Percentiles rank a stretch among this genome's conserved stretches.
Conservation (phyloP, 208 protist genomes). For the Trypanosoma vivax region DNA sequence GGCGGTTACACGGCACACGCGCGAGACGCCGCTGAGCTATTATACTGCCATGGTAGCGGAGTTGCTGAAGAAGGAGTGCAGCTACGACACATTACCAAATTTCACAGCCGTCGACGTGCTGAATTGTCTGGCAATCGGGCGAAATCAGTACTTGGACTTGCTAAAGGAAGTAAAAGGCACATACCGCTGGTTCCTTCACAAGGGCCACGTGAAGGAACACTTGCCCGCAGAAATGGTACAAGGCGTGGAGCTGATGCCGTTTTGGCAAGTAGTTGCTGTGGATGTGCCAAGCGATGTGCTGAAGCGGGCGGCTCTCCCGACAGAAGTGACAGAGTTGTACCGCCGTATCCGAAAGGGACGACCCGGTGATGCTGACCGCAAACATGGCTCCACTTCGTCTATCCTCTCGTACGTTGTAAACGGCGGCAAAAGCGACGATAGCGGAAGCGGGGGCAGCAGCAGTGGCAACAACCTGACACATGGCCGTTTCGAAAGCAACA, state of each 20-base stretch:
- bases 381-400: neutral
- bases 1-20: conserved; percentile 53
- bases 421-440: conserved; percentile 10
- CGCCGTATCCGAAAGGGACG: conserved; percentile 22
- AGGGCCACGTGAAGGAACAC: conserved; percentile 48
- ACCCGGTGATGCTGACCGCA: neutral
- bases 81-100: conserved; percentile 95
- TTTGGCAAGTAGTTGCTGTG: conserved; percentile 44
- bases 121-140: conserved; percentile 91
- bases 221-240: conserved; percentile 49
- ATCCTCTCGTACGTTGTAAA: neutral
- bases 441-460: conserved; percentile 1
- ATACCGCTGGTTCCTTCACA: conserved; percentile 71
- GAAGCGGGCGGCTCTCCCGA: conserved; percentile 10
- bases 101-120: conserved; percentile 95
- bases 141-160: conserved; percentile 96
- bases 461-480: neutral
- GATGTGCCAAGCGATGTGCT: conserved; percentile 20
- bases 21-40: conserved; percentile 64
- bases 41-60: conserved; percentile 67
- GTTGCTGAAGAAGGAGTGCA: conserved; percentile 65
- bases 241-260: conserved; percentile 38
- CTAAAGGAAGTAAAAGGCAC: conserved; percentile 93
- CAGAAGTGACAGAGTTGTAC: conserved; percentile 41
- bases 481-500: neutral